Base-by-base conservation (phyloP, 176 grass and related monocot species). In the Oryza officinalis region DNA sequence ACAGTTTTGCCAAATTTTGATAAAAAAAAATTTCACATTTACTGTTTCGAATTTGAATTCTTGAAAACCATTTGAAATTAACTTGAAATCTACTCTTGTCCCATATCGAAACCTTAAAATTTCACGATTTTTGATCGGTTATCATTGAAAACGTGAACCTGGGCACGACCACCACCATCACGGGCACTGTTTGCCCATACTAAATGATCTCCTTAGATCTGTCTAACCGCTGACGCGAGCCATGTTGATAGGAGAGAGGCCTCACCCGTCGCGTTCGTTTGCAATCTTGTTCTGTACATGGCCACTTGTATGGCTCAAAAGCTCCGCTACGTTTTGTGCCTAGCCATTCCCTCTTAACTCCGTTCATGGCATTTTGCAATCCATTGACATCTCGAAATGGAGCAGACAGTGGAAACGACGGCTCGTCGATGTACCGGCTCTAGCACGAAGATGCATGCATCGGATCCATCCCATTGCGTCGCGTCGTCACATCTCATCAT, bases 271-370 rank as follows among this genome's bases (percentile, higher is more conserved):
- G 23, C 27, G 23, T 50, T 76, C 63, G 46, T 27, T 45, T 67
- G 14, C 69, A 38, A 45, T 17, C 63, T 33, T 81, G 78, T 76
- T 81, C 9, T 20, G 71, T 89, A 63, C 70, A 41, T 38, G 20
- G 1, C 57, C 57, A 81, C 65, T 46, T 70, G 72, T 27, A 71
- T 65, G 78, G n/a, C 69, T 82, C 32, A 80, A 63, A 68, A 41
- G 7, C 10, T 72, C n/a, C 14, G 8, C 47, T 68, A 18, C 17
- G 15, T 67, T 80, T 10, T 20, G 47, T 79, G 75, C 60, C 82
- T 38, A 38, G 23, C 43, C 26, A 71, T 22, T 67, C 69, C 9
- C 50, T 57, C 18, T 15, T 50, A 50, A 57, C 50, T 67, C 18
- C 13, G 14, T 74, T n/a, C 26, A 2, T 79, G 61, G 49, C 54